A percentile compares a stretch with the other conserved stretches of the same genome.
phyloP scores from a whole-genome alignment of 2,329 filamentous ascomycete species.

The Colletotrichum cordylinicola region DNA sequence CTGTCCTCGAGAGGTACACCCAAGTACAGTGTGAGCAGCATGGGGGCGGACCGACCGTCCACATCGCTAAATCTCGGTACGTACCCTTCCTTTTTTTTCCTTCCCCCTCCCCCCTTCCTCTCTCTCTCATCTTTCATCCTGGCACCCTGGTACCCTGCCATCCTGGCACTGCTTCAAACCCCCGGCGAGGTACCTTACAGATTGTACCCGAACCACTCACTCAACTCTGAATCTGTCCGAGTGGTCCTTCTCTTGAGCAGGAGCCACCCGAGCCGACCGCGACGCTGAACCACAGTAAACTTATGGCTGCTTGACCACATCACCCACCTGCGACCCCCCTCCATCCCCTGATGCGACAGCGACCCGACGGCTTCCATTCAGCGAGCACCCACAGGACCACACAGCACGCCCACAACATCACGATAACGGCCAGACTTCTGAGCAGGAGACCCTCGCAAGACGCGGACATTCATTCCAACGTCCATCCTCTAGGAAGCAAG shows the following conservation, averaged over 20 bases:
- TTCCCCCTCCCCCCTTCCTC: neutral
- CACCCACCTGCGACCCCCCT: neutral
- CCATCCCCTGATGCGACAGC: neutral
- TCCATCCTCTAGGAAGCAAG: neutral
- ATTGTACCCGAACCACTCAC: neutral
- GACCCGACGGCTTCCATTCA: neutral
- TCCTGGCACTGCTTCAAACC: neutral
- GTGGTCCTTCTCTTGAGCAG: neutral
- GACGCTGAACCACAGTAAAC: neutral
- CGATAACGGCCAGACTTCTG: neutral
- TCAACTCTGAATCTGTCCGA: neutral
- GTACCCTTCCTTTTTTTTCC: neutral
- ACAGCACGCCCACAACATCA: neutral
- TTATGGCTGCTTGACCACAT: neutral
- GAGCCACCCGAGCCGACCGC: neutral
- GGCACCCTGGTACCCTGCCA: neutral
- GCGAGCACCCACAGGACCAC: neutral
- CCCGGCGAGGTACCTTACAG: neutral
- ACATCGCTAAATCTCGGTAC: neutral
- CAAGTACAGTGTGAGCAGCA: neutral
- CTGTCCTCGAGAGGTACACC: neutral
- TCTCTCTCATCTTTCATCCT: neutral
- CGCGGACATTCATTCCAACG: neutral
- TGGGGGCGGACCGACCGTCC: neutral
- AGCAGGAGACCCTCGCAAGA: neutral